A percentile compares a stretch with the other conserved stretches of the same genome.
Conservation (phyloP, 768 basidiomycete genomes). For the Chlorophyllum brunneum region DNA sequence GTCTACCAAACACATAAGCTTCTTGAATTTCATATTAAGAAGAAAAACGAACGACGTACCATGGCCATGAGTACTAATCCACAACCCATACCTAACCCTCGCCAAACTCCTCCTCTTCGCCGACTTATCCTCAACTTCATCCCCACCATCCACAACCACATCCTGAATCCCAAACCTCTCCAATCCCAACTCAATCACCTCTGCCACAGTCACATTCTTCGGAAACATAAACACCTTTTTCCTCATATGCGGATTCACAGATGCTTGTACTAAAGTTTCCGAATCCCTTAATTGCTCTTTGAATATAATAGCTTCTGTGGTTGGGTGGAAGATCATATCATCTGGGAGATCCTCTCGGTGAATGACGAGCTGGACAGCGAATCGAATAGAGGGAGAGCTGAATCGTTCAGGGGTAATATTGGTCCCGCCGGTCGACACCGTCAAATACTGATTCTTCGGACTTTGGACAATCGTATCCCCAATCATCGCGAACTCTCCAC, state of each 20-base stretch:
- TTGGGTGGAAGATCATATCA: conserved; percentile 90
- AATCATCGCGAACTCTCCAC: background rate
- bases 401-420: conserved; percentile 68
- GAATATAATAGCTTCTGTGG: conserved; percentile 92
- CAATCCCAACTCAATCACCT: conserved; percentile 89
- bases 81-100: conserved; percentile 81
- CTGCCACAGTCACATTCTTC: conserved; percentile 92
- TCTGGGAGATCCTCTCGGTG: conserved; percentile 91
- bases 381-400: conserved; percentile 79
- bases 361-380: conserved; percentile 83
- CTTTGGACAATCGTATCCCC: conserved; percentile 20
- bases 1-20: conserved; percentile 43
- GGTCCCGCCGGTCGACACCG: conserved; percentile 31
- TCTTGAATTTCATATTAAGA: conserved; percentile 7
- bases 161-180: conserved; percentile 94
- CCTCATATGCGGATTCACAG: conserved; percentile 57
- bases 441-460: conserved; percentile 36
- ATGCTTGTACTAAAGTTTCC: conserved; percentile 40
- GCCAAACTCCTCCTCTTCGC: conserved; percentile 73
- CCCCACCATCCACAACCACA: conserved; percentile 98
- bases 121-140: conserved; percentile 93
- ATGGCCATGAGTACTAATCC: conserved; percentile 53
- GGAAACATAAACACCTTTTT: conserved; percentile 89
- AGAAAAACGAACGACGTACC: conserved; percentile 44
- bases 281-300: conserved; percentile 64